Evolutionary conservation across 352 stramenopile genomes (phyloP).

Genomic region (Aphanomyces euteiches): DNA sequence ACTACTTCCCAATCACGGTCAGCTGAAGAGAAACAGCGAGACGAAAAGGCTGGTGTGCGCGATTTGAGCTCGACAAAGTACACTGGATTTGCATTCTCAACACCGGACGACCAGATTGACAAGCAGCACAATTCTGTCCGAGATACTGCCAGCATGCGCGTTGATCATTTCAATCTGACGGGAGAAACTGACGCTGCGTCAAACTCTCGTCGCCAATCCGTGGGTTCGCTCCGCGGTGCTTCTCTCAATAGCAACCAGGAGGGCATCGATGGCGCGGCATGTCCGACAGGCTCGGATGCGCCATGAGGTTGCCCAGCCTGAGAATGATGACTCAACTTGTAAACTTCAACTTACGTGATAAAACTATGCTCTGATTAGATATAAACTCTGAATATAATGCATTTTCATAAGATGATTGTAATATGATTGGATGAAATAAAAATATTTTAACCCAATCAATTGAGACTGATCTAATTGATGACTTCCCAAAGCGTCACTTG

Average conservation of each 20-base stretch:
- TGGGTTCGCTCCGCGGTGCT: not conserved
- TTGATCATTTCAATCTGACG: constrained; percentile 26
- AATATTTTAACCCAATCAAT: too few species aligned
- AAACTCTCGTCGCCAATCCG: not conserved
- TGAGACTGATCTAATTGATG: too few species aligned
- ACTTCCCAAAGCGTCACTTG: too few species aligned
- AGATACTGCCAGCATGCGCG: constrained; percentile 26
- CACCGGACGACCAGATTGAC: constrained; percentile 24
- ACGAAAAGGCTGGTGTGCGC: constrained; percentile 24
- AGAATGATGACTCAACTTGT: too few species aligned
- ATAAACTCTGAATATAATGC: too few species aligned
- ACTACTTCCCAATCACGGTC: constrained; percentile 3
- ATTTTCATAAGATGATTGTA: too few species aligned
- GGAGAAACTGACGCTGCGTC: not conserved
- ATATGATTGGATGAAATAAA: too few species aligned
- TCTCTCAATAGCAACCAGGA: not conserved
- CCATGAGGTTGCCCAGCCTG: too few species aligned
- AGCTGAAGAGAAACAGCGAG: not conserved
- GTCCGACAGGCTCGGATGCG: too few species aligned
- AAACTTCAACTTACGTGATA: too few species aligned
- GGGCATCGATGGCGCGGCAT: not conserved
- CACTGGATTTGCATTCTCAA: constrained; percentile 28
- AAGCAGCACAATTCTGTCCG: not conserved
- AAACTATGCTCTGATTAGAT: too few species aligned
- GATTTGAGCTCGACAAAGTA: constrained; percentile 19